phyloP scores from a whole-genome alignment of 179 eudicot genomes.

The Heliamphora pulchella region DNA sequence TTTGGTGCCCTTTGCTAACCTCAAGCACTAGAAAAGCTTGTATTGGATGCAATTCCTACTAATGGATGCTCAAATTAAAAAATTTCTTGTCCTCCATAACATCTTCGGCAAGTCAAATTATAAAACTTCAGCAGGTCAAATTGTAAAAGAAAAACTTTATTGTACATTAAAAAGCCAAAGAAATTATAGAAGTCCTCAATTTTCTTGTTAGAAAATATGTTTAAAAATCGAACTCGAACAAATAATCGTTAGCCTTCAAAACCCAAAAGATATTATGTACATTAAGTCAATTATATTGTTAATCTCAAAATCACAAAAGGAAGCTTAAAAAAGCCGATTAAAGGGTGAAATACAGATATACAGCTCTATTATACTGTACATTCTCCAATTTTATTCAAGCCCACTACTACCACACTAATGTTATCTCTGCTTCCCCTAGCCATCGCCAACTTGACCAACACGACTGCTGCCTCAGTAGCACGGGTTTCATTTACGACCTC shows the following conservation, averaged over 20 bases:
- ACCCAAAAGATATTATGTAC: not conserved
- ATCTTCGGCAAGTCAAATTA: too few species aligned
- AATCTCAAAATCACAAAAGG: not conserved
- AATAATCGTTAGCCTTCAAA: not conserved
- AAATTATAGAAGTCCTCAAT: too few species aligned
- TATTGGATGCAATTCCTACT: too few species aligned
- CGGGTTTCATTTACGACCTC: constrained; percentile 9
- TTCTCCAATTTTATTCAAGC: constrained; percentile 25
- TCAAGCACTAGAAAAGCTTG: too few species aligned
- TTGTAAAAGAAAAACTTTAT: too few species aligned
- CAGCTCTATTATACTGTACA: not conserved
- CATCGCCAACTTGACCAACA: constrained; percentile 43
- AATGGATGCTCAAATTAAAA: too few species aligned
- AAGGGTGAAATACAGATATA: not conserved
- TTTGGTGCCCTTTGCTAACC: too few species aligned
- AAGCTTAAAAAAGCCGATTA: not conserved
- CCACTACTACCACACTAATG: constrained; percentile 55
- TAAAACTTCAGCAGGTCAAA: too few species aligned
- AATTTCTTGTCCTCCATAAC: too few species aligned
- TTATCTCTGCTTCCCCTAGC: constrained; percentile 63
- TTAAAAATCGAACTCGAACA: too few species aligned
- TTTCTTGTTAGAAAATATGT: too few species aligned
- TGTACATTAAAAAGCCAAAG: too few species aligned
- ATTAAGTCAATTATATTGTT: not conserved
- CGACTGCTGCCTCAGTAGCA: constrained; percentile 36